These are phyloP conservation scores for Amesomyces nigricolor DNA, from an alignment of 2,329 filamentous ascomycete genomes.

Conservation along the genomic window DNA sequence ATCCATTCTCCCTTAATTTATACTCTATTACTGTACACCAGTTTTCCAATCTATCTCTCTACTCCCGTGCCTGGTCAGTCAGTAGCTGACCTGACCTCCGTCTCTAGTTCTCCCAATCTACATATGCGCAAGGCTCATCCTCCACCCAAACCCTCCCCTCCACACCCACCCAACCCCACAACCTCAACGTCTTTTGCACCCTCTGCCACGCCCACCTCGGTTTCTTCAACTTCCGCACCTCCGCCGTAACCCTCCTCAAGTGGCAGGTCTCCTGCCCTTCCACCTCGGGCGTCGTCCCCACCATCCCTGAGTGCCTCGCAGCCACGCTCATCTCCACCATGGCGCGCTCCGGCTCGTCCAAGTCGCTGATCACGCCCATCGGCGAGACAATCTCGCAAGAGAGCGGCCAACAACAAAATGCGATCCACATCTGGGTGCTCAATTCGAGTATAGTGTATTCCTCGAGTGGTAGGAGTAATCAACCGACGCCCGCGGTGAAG, in stretches of 20 bases:
- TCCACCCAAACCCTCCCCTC: slow-evolving; percentile 23
- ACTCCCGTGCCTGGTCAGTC: slow-evolving; percentile 12
- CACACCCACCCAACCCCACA: slow-evolving; percentile 19
- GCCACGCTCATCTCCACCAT: slow-evolving; percentile 49
- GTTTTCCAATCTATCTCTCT: too few species aligned
- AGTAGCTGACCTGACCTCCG: slow-evolving; percentile 19
- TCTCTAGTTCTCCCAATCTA: slow-evolving; percentile 36
- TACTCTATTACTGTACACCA: too few species aligned
- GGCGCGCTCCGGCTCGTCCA: slow-evolving; percentile 52
- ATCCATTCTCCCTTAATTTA: not conserved
- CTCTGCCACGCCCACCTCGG: slow-evolving; percentile 44
- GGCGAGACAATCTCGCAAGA: slow-evolving; percentile 10
- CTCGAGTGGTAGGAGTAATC: slow-evolving; percentile 31
- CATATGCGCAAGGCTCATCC: slow-evolving; percentile 27
- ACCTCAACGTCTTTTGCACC: slow-evolving; percentile 41
- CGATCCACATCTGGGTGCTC: slow-evolving; percentile 50
- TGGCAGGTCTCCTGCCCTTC: slow-evolving; percentile 48
- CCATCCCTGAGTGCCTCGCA: slow-evolving; percentile 46
- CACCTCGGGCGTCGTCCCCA: slow-evolving; percentile 31
- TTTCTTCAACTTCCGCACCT: slow-evolving; percentile 40
- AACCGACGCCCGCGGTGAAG: slow-evolving; percentile 41
- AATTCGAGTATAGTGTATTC: slow-evolving; percentile 51
- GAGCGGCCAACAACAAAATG: slow-evolving; percentile 10
- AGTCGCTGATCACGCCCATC: slow-evolving; percentile 47
- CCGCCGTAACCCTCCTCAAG: slow-evolving; percentile 50